Base-by-base conservation (phyloP, 352 stramenopile species). In the Thalassiosira mediterranea region DNA sequence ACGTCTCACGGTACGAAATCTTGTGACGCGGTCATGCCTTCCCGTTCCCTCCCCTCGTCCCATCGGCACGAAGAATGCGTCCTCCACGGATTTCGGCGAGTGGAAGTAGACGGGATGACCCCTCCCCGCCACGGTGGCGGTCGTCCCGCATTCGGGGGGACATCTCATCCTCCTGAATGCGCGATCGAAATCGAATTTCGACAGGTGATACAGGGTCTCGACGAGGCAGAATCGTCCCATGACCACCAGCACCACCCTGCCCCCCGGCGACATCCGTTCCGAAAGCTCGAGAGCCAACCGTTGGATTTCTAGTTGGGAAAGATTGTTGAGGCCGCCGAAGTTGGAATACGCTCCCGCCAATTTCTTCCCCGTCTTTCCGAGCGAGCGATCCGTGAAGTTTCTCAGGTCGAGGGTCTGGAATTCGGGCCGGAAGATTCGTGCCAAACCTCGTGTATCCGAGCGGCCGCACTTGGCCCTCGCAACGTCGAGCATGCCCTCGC, bases 361-460 rank as follows among this genome's bases (percentile, higher is more conserved):
- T 21, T 51, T 51, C 19, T 59, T 5, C n/a, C n/a, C n/a, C 26
- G 42, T 59, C 13, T 19, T 19, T 26, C 42, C 51, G 19, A 59
- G 51, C 42, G 51, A 59, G 42, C 26, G 19, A 59, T 59, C 51
- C 5, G 26, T 46, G 42, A 26, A 59, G 42, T 59, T 26, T 59
- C 51, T 59, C 51, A 59, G 51, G 42, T 59, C 51, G 42, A 59
- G 51, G 4, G 11, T 59, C 51, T 59, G 26, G 51, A 59, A 59
- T 59, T 19, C 42, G 15, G 51, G 51, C 51, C 42, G 15, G 15
- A 19, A 59, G 13, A 15, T 26, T 51, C 42, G 11, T 63, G 54
- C 15, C 21, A 63, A 8, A n/a, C n/a, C n/a, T n/a, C n/a, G n/a
- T 3, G 54, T 49, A 21, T 28, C 13, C 19, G 10, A 28, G 0